Conservation (phyloP, 169 alveolate species). For the Plasmodium inui region DNA sequence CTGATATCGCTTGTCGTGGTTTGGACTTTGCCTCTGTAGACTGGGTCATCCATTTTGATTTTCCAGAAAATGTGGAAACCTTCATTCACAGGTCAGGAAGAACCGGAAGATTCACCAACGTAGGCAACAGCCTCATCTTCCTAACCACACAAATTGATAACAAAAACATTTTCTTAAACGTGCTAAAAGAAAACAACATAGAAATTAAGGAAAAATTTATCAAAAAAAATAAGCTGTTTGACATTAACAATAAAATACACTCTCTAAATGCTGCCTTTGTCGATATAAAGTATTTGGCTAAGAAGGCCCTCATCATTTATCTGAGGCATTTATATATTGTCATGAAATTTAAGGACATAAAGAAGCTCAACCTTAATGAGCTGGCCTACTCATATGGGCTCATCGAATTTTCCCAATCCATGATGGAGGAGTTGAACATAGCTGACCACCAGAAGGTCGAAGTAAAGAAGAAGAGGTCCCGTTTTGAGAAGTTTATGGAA, state of each 20-base stretch:
- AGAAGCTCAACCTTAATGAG: conserved; percentile 32
- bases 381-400: conserved; percentile 57
- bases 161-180: conserved; percentile 51
- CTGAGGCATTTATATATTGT: conserved; percentile 67
- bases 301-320: conserved; percentile 59
- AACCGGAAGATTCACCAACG: conserved; percentile 96
- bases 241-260: conserved; percentile 59
- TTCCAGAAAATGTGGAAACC: conserved; percentile 97
- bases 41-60: conserved; percentile 97
- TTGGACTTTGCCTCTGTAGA: conserved; percentile 98
- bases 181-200: conserved; percentile 54
- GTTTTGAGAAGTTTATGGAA: conserved; percentile 63
- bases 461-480: conserved; percentile 41
- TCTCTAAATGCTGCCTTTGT: conserved; percentile 74
- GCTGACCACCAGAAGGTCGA: neutral
- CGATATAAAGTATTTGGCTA: conserved; percentile 63
- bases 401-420: conserved; percentile 30
- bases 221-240: conserved; percentile 61
- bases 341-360: conserved; percentile 63
- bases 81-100: conserved; percentile 99
- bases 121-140: conserved; percentile 88
- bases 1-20: conserved; percentile 99
- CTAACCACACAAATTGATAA: conserved; percentile 72
- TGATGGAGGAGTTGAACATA: conserved; percentile 41
- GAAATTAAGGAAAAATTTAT: conserved; percentile 59